Evolutionary conservation across 768 basidiomycete genomes (phyloP).

Genomic region (Lanmaoa rubissima): DNA sequence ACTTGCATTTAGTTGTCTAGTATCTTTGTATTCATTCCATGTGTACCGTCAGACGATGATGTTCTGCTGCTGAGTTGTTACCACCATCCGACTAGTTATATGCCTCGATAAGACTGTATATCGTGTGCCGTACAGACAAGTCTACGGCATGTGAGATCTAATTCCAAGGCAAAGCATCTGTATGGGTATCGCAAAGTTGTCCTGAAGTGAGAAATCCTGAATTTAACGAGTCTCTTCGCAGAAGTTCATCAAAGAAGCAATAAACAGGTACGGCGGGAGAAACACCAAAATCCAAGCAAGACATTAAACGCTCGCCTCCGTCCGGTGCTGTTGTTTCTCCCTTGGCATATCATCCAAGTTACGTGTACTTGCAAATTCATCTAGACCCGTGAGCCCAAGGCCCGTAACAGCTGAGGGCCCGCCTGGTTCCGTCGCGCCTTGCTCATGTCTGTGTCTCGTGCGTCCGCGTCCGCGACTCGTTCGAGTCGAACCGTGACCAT

Average conservation of each 20-base stretch:
- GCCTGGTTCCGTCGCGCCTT: slow-evolving; percentile 8
- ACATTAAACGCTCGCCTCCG: neutral
- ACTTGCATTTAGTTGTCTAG: neutral
- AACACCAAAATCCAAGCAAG: neutral
- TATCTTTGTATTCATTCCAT: neutral
- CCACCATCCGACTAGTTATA: neutral
- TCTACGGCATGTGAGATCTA: neutral
- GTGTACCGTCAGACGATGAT: neutral
- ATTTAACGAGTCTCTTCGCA: neutral
- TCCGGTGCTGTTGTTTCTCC: slow-evolving; percentile 10
- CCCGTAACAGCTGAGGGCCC: slow-evolving; percentile 28
- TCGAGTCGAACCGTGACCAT: neutral
- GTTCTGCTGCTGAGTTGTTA: neutral
- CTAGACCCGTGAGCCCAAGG: slow-evolving; percentile 26
- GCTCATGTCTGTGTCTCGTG: slow-evolving; percentile 1
- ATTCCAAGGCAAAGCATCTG: neutral
- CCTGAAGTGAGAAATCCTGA: neutral
- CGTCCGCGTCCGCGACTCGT: slow-evolving; percentile 14
- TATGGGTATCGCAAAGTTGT: neutral
- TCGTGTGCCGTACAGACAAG: too few relatives aligned
- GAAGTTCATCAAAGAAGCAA: neutral
- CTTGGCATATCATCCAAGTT: slow-evolving; percentile 11
- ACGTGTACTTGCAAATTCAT: slow-evolving; percentile 13
- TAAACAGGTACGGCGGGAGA: neutral
- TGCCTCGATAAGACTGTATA: neutral